Evolutionary conservation across 1,284 basidiomycete genomes (phyloP).

Genomic region (Ceratobasidium sp.): DNA sequence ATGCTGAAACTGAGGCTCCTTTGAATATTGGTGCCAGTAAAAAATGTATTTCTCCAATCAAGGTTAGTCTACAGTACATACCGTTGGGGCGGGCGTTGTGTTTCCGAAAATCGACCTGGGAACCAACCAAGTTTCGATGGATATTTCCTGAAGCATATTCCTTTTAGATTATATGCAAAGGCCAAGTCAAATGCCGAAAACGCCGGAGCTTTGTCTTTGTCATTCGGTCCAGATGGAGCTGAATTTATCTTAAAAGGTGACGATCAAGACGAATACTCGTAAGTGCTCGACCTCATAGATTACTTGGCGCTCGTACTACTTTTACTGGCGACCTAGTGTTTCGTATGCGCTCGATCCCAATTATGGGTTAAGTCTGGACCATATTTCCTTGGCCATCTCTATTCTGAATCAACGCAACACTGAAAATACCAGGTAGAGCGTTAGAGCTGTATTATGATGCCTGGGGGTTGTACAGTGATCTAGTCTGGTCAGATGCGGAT

Average conservation of each 20-base stretch:
- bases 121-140: constrained; percentile 27
- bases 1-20: neutral
- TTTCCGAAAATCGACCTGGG: constrained; percentile 17
- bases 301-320: neutral
- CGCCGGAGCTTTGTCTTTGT: neutral
- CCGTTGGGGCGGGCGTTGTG: too few species aligned
- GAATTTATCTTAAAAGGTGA: constrained; percentile 30
- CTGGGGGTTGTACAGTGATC: neutral
- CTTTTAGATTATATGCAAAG: constrained; percentile 12
- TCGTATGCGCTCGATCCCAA: constrained; percentile 4
- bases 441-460: neutral
- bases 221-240: neutral
- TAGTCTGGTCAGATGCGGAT: neutral
- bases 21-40: neutral
- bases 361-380: constrained; percentile 9
- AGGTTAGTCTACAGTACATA: too few species aligned
- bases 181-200: neutral
- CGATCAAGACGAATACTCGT: constrained; percentile 33
- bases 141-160: constrained; percentile 16
- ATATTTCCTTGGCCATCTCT: neutral
- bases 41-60: too few species aligned
- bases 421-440: constrained; percentile 7
- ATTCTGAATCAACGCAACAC: neutral
- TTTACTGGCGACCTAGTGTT: neutral
- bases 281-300: neutral